Evolutionary conservation across 345 rosid species (phyloP), one percentile per base, ranked within the genome.

Genomic region (Kernera saxatilis): DNA sequence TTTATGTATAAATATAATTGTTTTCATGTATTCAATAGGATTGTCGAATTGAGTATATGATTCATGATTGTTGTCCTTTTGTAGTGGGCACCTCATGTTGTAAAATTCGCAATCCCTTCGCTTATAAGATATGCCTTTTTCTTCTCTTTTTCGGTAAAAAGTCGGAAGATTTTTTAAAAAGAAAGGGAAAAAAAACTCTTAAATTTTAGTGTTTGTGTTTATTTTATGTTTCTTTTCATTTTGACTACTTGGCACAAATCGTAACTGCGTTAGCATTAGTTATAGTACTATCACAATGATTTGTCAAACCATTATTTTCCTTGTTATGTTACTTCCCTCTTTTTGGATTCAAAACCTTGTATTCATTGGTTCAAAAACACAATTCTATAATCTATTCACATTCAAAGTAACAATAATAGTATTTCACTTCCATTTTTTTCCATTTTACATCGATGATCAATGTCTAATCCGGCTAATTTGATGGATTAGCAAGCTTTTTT

Each of bases 81-180:
- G 56, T 8, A 52, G 64, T 67, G 74, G 74, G 50, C 73, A 74
- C 78, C 62, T 60, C 73, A 68, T 32, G 33, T 52, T 75, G 73
- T 73, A 25, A 67, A 59, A 51, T 74, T 68, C 53, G 57, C 8
- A 41, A 25, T 59, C 74, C 41, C 74, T 75, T 75, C 57, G 15
- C 30, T 61, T 60, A 60, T 75, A 75, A 75, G 74, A 60, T 74
- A 74, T 75, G 73, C 40, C 12, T 21, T 74, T 68, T 68, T 60
- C 64, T 33, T 68, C 48, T 46, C 56, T 61, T 68, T 68, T 75
- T 52, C 25, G 50, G 54, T 68, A 33, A 68, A 68, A 68, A 52
- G 50, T 68, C 6, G 23, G 19, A 52, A 36, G 2, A 19, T 39
- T 57, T 6, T 22, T 6, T 0, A 12, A 9, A 30, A 39, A 15